These are phyloP conservation scores for Aspergillus sp. DNA, from an alignment of 2,329 filamentous ascomycete species.

Conservation along the genomic window DNA sequence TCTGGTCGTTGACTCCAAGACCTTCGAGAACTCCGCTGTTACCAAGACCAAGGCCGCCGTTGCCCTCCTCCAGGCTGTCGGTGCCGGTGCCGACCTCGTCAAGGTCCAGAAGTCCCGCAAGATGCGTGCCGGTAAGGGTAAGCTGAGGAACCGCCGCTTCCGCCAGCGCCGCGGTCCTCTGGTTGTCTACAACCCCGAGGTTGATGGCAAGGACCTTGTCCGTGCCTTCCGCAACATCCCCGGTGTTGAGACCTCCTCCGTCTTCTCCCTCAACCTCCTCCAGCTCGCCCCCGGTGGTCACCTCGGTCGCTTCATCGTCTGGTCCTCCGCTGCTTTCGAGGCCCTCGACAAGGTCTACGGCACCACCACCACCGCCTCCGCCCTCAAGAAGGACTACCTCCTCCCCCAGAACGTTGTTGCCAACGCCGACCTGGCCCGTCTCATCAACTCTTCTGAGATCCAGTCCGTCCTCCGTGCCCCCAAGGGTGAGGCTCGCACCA, in stretches of 20 bases:
- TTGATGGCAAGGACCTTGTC: slow-evolving; percentile 92
- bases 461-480: slow-evolving; percentile 92
- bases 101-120: slow-evolving; percentile 98
- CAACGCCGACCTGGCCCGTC: slow-evolving; percentile 92
- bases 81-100: slow-evolving; percentile 85
- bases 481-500: slow-evolving; percentile 86
- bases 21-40: slow-evolving; percentile 77
- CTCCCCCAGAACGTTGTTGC: slow-evolving; percentile 89
- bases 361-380: slow-evolving; percentile 82
- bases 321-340: slow-evolving; percentile 96
- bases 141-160: slow-evolving; percentile 94
- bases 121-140: slow-evolving; percentile 97
- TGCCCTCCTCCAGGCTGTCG: slow-evolving; percentile 84
- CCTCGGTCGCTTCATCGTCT: slow-evolving; percentile 98
- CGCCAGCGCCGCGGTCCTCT: slow-evolving; percentile 97
- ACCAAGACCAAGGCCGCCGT: slow-evolving; percentile 88
- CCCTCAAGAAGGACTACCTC: slow-evolving; percentile 98
- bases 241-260: slow-evolving; percentile 93
- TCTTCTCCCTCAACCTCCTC: slow-evolving; percentile 95
- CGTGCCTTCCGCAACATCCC: slow-evolving; percentile 98
- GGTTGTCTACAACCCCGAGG: slow-evolving; percentile 94
- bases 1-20: slow-evolving; percentile 88
- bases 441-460: slow-evolving; percentile 99
- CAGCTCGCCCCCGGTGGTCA: slow-evolving; percentile 99
- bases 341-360: slow-evolving; percentile 97